Conservation (phyloP, 2,329 filamentous ascomycete species). For the Zarea fungicola region DNA sequence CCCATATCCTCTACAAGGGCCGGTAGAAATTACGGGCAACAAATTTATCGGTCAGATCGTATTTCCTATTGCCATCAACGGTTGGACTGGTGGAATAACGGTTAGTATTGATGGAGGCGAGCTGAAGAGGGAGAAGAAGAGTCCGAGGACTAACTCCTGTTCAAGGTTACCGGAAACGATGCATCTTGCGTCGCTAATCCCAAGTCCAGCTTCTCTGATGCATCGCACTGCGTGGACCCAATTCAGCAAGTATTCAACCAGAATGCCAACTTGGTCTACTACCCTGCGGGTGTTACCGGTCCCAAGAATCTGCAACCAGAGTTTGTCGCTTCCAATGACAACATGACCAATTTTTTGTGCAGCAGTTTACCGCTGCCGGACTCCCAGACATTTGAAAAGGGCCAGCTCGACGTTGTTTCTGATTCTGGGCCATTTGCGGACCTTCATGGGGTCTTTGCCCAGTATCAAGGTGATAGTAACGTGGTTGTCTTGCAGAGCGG, state of each 20-base stretch:
- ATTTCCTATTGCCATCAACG: conserved; percentile 22
- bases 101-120: neutral
- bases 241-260: conserved; percentile 19
- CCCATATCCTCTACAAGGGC: conserved; percentile 16
- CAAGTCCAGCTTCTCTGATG: conserved; percentile 19
- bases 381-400: conserved; percentile 15
- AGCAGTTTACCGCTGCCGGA: conserved; percentile 17
- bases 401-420: conserved; percentile 17
- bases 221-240: conserved; percentile 15
- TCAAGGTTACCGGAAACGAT: conserved; percentile 20
- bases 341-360: conserved; percentile 23
- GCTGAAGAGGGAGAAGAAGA: too few relatives aligned
- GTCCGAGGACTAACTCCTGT: neutral
- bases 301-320: conserved; percentile 18
- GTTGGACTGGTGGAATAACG: conserved; percentile 20
- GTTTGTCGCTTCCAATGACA: conserved; percentile 18
- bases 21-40: conserved; percentile 18
- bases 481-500: conserved; percentile 18
- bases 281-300: conserved; percentile 17
- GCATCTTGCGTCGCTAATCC: conserved; percentile 17
- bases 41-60: conserved; percentile 18
- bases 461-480: conserved; percentile 23
- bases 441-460: conserved; percentile 18
- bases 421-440: conserved; percentile 16
- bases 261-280: conserved; percentile 20